Base-by-base conservation (phyloP, 805 yeast genomes). In the Candida pseudofarinosa region DNA sequence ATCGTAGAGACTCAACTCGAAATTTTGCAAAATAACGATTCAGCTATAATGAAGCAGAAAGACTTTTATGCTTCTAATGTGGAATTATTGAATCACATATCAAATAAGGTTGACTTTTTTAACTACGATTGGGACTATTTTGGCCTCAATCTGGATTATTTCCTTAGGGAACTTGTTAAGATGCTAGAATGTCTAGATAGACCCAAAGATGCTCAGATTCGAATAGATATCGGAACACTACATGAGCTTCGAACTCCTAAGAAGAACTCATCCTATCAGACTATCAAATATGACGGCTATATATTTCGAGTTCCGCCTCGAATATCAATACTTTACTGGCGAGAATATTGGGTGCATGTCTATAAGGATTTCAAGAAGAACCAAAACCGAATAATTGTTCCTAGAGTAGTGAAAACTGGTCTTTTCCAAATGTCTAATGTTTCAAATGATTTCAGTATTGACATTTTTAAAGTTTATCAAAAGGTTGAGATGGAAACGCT, bases 301-400 rank as follows among this genome's bases (percentile, higher is more conserved):
- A 16, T 8, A 5, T 12, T 18, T 8, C 12, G 23, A 37, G 14
- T 36, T 20, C 56, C 44, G 19, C 51, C 49, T 5, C 37, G 40
- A 7, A 35, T 53, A 7, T 8, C 43, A 1, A 44, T 35, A 4
- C 30, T 15, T 18, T 38, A 43, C 8, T 60, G 64, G 64, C 47
- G 65, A 31, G 40, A 47, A 38, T 56, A 48, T 46, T 56, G 59
- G 56, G 50, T 54, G 30, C 14, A 39, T 23, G 39, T 40, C 16
- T 47, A 38, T 19, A n/a, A 42, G 42, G 16, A 23, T 10, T 23
- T 23, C 10, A 23, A 23, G 10, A 12, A 26, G 10, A 18, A 33
- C 6, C 18, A 13, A 1, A 15, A 39, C 19, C 30, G 19, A 8
- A 19, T 18, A 34, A 33, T 23, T 13, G 26, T 15, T 38, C 44